Evolutionary conservation across 331 rosid genomes (phyloP).

Genomic region (Saraca asoca): DNA sequence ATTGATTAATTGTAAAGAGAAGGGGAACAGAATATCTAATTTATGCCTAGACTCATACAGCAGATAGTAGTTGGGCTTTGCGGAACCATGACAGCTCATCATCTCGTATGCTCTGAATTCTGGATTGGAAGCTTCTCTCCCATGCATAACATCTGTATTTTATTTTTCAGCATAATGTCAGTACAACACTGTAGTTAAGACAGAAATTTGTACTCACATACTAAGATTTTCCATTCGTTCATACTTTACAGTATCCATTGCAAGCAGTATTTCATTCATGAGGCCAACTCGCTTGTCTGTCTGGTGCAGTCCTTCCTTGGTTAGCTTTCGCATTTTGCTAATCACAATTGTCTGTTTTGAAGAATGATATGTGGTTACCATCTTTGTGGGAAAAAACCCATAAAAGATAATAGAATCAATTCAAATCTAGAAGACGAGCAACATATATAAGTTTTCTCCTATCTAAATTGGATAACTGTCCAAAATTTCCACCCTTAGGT

Average conservation of each 20-base stretch:
- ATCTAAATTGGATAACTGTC: background rate
- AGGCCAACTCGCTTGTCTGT: conserved; percentile 92
- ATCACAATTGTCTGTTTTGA: conserved; percentile 55
- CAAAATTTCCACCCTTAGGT: background rate
- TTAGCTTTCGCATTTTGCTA: conserved; percentile 70
- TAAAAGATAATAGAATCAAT: conserved; percentile 5
- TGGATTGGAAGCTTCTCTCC: conserved; percentile 79
- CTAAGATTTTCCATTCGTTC: conserved; percentile 20
- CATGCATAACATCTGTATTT: conserved; percentile 85
- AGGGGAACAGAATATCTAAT: conserved; percentile 8
- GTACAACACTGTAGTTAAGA: conserved; percentile 21
- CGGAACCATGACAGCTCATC: conserved; percentile 72
- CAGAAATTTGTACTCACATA: background rate
- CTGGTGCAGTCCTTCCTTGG: conserved; percentile 70
- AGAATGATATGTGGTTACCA: conserved; percentile 13
- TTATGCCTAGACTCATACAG: conserved; percentile 52
- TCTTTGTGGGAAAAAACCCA: conserved; percentile 1
- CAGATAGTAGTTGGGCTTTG: conserved; percentile 66
- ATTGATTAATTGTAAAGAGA: background rate
- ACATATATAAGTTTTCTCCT: conserved; percentile 7
- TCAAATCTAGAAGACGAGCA: background rate
- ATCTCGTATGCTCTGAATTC: conserved; percentile 63
- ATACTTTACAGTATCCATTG: conserved; percentile 94
- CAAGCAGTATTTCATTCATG: conserved; percentile 77
- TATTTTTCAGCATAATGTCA: conserved; percentile 30